These are phyloP conservation scores for Fusarium redolens DNA, from an alignment of 2,329 filamentous ascomycete genomes.

Conservation along the genomic window DNA sequence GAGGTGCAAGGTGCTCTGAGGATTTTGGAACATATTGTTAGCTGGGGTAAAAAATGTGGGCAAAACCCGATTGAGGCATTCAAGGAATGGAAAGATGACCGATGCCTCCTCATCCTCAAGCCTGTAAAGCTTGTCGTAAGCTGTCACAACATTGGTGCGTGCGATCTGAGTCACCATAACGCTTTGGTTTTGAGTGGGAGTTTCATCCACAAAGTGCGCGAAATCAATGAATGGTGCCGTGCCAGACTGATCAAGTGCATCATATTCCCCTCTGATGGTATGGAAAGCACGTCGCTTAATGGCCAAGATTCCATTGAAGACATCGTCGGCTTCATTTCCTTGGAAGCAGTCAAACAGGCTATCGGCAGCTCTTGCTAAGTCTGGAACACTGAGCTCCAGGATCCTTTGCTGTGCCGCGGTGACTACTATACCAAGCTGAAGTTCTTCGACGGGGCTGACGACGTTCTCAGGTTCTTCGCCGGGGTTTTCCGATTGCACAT, in stretches of 20 bases:
- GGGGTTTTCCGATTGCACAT: slow-evolving; percentile 12
- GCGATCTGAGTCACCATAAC: slow-evolving; percentile 37
- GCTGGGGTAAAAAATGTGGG: slow-evolving; percentile 45
- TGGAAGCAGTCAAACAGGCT: slow-evolving; percentile 45
- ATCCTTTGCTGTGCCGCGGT: slow-evolving; percentile 37
- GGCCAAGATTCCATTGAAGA: slow-evolving; percentile 39
- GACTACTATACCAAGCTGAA: slow-evolving; percentile 1
- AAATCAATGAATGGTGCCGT: slow-evolving; percentile 47
- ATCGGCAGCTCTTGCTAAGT: slow-evolving; percentile 44
- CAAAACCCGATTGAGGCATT: slow-evolving; percentile 48
- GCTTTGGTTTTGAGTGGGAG: background rate
- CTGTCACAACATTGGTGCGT: slow-evolving; percentile 51
- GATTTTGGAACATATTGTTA: slow-evolving; percentile 19
- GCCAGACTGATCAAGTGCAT: slow-evolving; percentile 15
- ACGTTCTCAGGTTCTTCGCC: slow-evolving; percentile 1
- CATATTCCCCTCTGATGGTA: slow-evolving; percentile 42
- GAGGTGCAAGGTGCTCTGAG: slow-evolving; percentile 49
- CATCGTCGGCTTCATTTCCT: slow-evolving; percentile 22
- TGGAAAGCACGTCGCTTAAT: slow-evolving; percentile 46
- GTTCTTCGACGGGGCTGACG: background rate
- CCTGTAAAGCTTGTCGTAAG: slow-evolving; percentile 46
- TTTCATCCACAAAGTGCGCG: slow-evolving; percentile 1
- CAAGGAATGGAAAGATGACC: slow-evolving; percentile 46
- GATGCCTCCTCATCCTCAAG: slow-evolving; percentile 8
- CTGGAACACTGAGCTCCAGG: slow-evolving; percentile 42